phyloP scores from a whole-genome alignment of 495 filamentous ascomycete species.

The Astrocystis sublimbata region DNA sequence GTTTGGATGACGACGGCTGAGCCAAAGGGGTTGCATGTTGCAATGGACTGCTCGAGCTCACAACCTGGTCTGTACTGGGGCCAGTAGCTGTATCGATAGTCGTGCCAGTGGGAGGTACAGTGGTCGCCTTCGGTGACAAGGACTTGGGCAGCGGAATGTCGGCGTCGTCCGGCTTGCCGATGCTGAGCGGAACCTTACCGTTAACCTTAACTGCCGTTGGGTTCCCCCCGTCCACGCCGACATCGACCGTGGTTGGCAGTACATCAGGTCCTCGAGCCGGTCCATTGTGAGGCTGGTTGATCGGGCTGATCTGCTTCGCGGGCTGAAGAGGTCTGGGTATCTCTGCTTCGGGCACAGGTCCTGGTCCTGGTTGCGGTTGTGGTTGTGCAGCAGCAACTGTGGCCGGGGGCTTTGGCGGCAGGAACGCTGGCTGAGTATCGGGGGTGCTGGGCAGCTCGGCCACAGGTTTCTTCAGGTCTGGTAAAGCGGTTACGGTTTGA shows the following conservation, averaged over 20 bases:
- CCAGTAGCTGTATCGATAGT: no score
- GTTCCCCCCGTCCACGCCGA: neutral
- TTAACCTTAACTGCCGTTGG: neutral
- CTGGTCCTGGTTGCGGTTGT: no score
- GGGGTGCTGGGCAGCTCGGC: neutral
- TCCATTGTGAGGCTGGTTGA: neutral
- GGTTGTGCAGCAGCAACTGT: neutral
- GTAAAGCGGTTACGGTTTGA: no score
- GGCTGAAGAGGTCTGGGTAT: neutral
- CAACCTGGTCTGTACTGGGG: no score
- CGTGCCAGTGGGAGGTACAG: neutral
- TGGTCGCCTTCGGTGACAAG: neutral
- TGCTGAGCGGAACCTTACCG: neutral
- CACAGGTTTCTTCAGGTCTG: neutral
- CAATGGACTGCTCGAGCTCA: no score
- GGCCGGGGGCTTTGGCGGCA: conserved; percentile 7
- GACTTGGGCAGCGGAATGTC: neutral
- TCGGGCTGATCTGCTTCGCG: neutral
- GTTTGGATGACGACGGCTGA: conserved; percentile 1
- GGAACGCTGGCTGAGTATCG: neutral
- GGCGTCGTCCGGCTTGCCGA: conserved; percentile 8
- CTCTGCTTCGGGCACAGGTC: neutral
- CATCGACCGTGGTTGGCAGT: neutral
- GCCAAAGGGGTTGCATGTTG: neutral
- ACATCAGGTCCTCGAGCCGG: neutral